A percentile compares a stretch with the other conserved stretches of the same genome.
These are phyloP conservation scores for Castanea crenata DNA, from an alignment of 306 rosid species.

Conservation along the genomic window DNA sequence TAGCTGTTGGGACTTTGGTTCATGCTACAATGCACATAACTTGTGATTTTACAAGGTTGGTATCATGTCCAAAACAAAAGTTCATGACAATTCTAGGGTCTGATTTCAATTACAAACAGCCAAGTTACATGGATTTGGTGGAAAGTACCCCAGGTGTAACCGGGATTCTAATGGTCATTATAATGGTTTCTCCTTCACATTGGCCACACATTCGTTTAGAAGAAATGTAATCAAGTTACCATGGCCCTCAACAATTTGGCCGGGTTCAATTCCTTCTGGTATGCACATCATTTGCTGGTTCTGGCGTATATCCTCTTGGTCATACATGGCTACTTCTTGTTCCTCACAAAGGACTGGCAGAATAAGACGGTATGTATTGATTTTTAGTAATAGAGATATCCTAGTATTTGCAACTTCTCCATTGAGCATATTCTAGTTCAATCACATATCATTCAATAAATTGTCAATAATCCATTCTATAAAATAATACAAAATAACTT, in stretches of 20 bases:
- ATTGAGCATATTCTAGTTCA: background rate
- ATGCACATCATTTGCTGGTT: slow-evolving; percentile 83
- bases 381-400: background rate
- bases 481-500: too few relatives aligned
- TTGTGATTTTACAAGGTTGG: slow-evolving; percentile 80
- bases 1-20: slow-evolving; percentile 49
- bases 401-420: background rate
- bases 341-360: slow-evolving; percentile 55
- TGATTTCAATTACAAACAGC: slow-evolving; percentile 45
- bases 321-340: slow-evolving; percentile 67
- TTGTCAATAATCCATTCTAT: too few relatives aligned
- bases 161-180: slow-evolving; percentile 58
- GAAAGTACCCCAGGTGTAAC: slow-evolving; percentile 48
- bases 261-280: slow-evolving; percentile 94
- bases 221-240: slow-evolving; percentile 55
- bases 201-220: slow-evolving; percentile 74
- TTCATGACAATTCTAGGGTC: slow-evolving; percentile 52
- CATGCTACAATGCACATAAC: slow-evolving; percentile 52
- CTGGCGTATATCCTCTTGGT: slow-evolving; percentile 59
- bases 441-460: too few relatives aligned
- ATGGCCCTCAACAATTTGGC: slow-evolving; percentile 58
- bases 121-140: slow-evolving; percentile 43
- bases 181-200: slow-evolving; percentile 73
- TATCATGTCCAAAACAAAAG: slow-evolving; percentile 32
- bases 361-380: slow-evolving; percentile 60